These are phyloP conservation scores for Eucalyptus sp. DNA, from an alignment of 345 rosid genomes.

Conservation along the genomic window DNA sequence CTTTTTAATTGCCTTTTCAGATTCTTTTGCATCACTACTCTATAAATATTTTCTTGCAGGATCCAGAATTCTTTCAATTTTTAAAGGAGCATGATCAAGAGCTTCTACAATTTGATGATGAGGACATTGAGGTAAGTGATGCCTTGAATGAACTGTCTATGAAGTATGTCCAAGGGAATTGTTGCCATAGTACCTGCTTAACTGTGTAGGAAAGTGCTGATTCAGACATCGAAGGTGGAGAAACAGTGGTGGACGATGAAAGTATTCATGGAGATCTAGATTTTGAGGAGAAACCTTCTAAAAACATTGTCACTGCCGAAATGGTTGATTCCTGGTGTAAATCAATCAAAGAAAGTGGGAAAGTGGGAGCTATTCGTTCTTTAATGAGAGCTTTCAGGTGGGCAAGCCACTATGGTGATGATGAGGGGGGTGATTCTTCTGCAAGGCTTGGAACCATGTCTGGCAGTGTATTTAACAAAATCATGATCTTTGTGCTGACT, in stretches of 20 bases:
- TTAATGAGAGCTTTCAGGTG: constrained; percentile 83
- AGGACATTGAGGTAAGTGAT: constrained; percentile 53
- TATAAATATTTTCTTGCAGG: constrained; percentile 28
- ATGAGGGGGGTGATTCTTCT: constrained; percentile 50
- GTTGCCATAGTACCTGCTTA: background rate
- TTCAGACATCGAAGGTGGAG: constrained; percentile 35
- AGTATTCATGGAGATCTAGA: constrained; percentile 1
- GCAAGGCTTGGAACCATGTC: constrained; percentile 58
- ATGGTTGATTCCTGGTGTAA: constrained; percentile 84
- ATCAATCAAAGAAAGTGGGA: constrained; percentile 39
- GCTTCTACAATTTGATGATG: constrained; percentile 73
- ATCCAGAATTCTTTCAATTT: constrained; percentile 71
- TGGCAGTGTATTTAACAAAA: constrained; percentile 73
- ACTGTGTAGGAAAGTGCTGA: constrained; percentile 40
- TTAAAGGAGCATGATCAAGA: constrained; percentile 67
- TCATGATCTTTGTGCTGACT: constrained; percentile 62
- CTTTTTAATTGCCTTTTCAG: background rate
- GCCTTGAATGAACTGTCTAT: background rate
- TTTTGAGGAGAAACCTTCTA: constrained; percentile 29
- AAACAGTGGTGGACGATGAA: constrained; percentile 22
- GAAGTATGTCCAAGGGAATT: background rate
- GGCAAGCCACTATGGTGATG: constrained; percentile 97
- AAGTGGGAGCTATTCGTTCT: constrained; percentile 59
- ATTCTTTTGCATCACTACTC: background rate
- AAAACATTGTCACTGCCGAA: constrained; percentile 40